phyloP scores from a whole-genome alignment of 257 asterid species.

The Orobanche coerulescens region DNA sequence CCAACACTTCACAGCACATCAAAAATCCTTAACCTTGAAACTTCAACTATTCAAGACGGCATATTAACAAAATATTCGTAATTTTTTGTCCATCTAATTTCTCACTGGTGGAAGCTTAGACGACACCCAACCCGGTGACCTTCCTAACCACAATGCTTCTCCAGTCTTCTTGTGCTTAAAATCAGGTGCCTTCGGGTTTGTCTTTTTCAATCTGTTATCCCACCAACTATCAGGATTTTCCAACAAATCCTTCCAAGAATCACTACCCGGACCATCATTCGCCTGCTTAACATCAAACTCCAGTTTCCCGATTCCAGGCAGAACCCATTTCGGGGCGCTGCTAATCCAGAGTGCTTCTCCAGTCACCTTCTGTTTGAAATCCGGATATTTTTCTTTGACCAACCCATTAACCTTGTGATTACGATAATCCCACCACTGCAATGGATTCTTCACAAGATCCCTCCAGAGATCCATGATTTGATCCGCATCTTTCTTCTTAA shows the following conservation, averaged over 20 bases:
- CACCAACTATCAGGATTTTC: constrained; percentile 61
- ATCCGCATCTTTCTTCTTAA: constrained; percentile 26
- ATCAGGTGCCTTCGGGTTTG: constrained; percentile 47
- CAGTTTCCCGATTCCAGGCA: constrained; percentile 41
- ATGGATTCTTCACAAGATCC: constrained; percentile 57
- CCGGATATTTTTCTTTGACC: constrained; percentile 53
- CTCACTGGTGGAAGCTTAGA: constrained; percentile 48
- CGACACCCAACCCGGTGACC: constrained; percentile 49
- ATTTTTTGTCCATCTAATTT: constrained; percentile 20
- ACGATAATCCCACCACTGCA: constrained; percentile 74
- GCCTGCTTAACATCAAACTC: constrained; percentile 38
- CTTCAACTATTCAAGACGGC: constrained; percentile 7
- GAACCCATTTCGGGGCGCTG: constrained; percentile 51
- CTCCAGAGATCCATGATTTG: constrained; percentile 42
- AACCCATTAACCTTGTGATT: constrained; percentile 44
- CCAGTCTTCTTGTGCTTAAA: constrained; percentile 55
- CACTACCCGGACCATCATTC: constrained; percentile 19
- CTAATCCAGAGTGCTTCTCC: constrained; percentile 50
- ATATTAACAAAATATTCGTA: neutral
- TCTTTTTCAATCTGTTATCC: constrained; percentile 45
- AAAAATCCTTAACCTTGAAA: constrained; percentile 5
- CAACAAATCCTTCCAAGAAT: constrained; percentile 54
- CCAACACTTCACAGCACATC: constrained; percentile 9
- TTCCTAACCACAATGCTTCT: constrained; percentile 42
- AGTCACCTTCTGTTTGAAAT: constrained; percentile 63